Evolutionary conservation across 352 stramenopile species (phyloP).

Genomic region (Achlya hypogyna): DNA sequence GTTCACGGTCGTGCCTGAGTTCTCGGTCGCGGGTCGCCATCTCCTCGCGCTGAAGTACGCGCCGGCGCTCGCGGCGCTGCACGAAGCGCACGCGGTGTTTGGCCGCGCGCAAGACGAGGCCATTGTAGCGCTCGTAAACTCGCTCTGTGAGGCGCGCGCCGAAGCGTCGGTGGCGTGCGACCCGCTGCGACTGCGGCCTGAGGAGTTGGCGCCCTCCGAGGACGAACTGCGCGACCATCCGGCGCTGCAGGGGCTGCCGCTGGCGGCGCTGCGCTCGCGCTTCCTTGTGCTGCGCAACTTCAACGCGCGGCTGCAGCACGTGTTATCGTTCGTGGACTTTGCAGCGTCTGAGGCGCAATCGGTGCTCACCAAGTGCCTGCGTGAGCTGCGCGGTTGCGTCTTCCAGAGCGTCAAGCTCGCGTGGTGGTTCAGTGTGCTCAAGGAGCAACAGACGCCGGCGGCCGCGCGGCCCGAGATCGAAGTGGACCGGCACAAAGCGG

Average conservation of each 20-base stretch:
- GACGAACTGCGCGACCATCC: conserved; percentile 51
- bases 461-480: conserved; percentile 76
- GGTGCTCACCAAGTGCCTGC: conserved; percentile 47
- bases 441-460: conserved; percentile 76
- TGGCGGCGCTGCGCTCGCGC: conserved; percentile 54
- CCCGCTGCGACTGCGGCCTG: conserved; percentile 68
- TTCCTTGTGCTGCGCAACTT: conserved; percentile 84
- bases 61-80: conserved; percentile 45
- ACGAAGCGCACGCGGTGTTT: conserved; percentile 63
- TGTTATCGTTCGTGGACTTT: conserved; percentile 79
- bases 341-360: conserved; percentile 51
- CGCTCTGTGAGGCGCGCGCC: conserved; percentile 66
- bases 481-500: conserved; percentile 68
- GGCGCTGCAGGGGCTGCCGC: conserved; percentile 34
- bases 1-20: conserved; percentile 78
- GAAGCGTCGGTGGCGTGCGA: conserved; percentile 72
- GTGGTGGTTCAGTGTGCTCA: conserved; percentile 82
- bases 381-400: conserved; percentile 51
- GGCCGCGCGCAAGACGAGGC: conserved; percentile 52
- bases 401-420: conserved; percentile 85
- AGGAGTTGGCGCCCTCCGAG: conserved; percentile 65
- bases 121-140: conserved; percentile 74
- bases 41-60: conserved; percentile 67
- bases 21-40: conserved; percentile 63
- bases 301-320: conserved; percentile 79